phyloP scores from a whole-genome alignment of 1,139 yeast species.

The Debaryomyces fabryi region DNA sequence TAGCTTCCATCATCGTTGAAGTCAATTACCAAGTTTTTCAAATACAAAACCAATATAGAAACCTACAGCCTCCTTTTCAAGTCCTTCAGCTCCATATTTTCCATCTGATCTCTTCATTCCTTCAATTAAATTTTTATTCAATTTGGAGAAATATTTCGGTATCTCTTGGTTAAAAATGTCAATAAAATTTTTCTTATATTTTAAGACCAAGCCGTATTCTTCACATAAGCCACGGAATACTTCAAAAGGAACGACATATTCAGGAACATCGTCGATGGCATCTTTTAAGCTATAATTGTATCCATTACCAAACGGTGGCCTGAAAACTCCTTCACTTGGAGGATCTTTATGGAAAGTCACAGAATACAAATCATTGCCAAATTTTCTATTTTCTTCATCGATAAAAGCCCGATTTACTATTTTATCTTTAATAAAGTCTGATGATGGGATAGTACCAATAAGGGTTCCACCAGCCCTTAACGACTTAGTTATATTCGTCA shows the following conservation, averaged over 20 bases:
- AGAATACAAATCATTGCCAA: slow-evolving; percentile 85
- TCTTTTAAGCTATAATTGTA: slow-evolving; percentile 83
- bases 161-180: slow-evolving; percentile 83
- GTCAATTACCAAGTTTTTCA: slow-evolving; percentile 45
- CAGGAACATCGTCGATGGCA: slow-evolving; percentile 96
- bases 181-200: slow-evolving; percentile 75
- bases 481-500: slow-evolving; percentile 75
- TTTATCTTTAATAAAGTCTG: slow-evolving; percentile 76
- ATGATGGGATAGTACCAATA: slow-evolving; percentile 92
- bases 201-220: slow-evolving; percentile 75
- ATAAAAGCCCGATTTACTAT: slow-evolving; percentile 47
- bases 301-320: slow-evolving; percentile 80
- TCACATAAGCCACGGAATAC: slow-evolving; percentile 79
- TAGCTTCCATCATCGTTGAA: not conserved
- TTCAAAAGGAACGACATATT: slow-evolving; percentile 96
- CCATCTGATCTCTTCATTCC: slow-evolving; percentile 79
- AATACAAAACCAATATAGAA: slow-evolving; percentile 82
- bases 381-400: slow-evolving; percentile 54
- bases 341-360: slow-evolving; percentile 79
- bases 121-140: slow-evolving; percentile 67
- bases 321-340: slow-evolving; percentile 70
- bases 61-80: slow-evolving; percentile 86
- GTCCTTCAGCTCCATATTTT: slow-evolving; percentile 83
- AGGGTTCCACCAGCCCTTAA: slow-evolving; percentile 82
- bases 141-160: slow-evolving; percentile 59